Conservation (phyloP, 179 eudicot genomes). For the Gypsophila paniculata region DNA sequence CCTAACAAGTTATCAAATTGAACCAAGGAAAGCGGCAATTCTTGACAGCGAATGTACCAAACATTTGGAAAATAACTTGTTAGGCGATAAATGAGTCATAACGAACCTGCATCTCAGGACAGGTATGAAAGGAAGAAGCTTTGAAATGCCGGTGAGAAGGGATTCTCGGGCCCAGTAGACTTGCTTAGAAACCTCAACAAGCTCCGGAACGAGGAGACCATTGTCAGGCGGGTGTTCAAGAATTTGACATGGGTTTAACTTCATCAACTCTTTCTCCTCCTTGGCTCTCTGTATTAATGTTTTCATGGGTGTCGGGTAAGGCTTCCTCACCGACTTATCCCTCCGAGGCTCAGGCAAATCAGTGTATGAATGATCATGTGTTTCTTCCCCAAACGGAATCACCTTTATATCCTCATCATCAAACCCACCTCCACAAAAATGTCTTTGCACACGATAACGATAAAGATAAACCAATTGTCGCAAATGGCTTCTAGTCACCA, state of each 20-base stretch:
- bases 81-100: not conserved
- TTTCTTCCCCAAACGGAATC: slow-evolving; percentile 36
- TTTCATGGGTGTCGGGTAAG: slow-evolving; percentile 54
- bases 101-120: slow-evolving; percentile 51
- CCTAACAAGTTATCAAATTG: not conserved
- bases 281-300: slow-evolving; percentile 49
- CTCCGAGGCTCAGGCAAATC: slow-evolving; percentile 46
- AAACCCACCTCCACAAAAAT: slow-evolving; percentile 16
- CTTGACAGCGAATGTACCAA: not conserved
- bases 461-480: slow-evolving; percentile 1
- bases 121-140: slow-evolving; percentile 38
- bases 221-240: slow-evolving; percentile 55
- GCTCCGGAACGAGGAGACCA: slow-evolving; percentile 57
- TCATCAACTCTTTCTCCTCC: slow-evolving; percentile 45
- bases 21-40: not conserved
- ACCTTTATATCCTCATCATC: slow-evolving; percentile 14
- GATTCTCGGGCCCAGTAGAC: slow-evolving; percentile 49
- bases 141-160: slow-evolving; percentile 41
- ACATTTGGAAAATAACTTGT: not conserved
- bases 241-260: slow-evolving; percentile 44
- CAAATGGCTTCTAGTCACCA: slow-evolving; percentile 17
- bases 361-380: slow-evolving; percentile 35
- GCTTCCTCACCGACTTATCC: slow-evolving; percentile 53
- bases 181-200: slow-evolving; percentile 43
- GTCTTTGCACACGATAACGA: slow-evolving; percentile 8